These are phyloP conservation scores for Fusarium siculi DNA, from an alignment of 2,329 filamentous ascomycete genomes.

Conservation along the genomic window DNA sequence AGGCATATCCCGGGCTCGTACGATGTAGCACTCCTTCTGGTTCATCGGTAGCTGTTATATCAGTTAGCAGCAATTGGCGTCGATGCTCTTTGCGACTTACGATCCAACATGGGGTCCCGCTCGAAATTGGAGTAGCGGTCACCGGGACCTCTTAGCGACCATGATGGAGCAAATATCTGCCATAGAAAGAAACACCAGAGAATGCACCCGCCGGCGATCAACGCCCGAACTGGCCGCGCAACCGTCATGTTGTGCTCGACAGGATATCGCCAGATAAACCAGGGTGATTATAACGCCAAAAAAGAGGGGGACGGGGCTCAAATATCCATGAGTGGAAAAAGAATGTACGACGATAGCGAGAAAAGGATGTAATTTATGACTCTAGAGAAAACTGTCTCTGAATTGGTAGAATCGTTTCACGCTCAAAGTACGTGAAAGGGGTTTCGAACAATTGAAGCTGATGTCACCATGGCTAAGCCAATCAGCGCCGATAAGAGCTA, in stretches of 20 bases:
- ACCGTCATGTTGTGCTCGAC: slow-evolving; percentile 73
- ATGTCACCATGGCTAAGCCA: slow-evolving; percentile 34
- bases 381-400: neutral
- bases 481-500: slow-evolving; percentile 25
- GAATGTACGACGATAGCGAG: neutral
- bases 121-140: slow-evolving; percentile 68
- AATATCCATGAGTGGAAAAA: slow-evolving; percentile 28
- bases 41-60: slow-evolving; percentile 77
- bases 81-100: slow-evolving; percentile 62
- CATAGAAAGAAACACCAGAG: slow-evolving; percentile 84
- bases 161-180: slow-evolving; percentile 73
- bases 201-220: slow-evolving; percentile 76
- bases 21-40: slow-evolving; percentile 81
- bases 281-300: slow-evolving; percentile 20
- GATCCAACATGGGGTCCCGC: slow-evolving; percentile 86
- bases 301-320: slow-evolving; percentile 17
- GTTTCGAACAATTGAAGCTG: slow-evolving; percentile 36
- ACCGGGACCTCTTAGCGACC: slow-evolving; percentile 55
- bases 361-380: neutral
- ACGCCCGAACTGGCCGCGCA: slow-evolving; percentile 83
- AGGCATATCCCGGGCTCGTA: slow-evolving; percentile 80
- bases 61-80: slow-evolving; percentile 21
- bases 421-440: slow-evolving; percentile 33
- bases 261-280: slow-evolving; percentile 2
- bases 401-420: neutral